phyloP scores from a whole-genome alignment of 495 filamentous ascomycete genomes.

The Parachaetomium inaequale region DNA sequence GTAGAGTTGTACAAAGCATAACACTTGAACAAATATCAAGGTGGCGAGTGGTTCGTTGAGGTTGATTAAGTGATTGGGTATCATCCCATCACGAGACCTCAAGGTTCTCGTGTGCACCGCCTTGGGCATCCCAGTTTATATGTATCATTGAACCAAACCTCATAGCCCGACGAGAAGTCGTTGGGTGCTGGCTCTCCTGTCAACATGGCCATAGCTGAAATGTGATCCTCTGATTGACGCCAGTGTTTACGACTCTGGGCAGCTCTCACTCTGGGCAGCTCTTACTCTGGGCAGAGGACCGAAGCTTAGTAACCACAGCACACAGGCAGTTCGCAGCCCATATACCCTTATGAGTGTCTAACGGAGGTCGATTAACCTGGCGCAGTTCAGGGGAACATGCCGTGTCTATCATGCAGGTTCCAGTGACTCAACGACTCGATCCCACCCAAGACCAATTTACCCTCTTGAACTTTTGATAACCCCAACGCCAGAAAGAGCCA shows the following conservation, averaged over 20 bases:
- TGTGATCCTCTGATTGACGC: too few relatives aligned
- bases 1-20: not conserved
- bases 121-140: not conserved
- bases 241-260: too few relatives aligned
- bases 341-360: not conserved
- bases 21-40: not conserved
- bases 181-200: too few relatives aligned
- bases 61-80: not conserved
- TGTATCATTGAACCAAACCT: too few relatives aligned
- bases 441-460: not conserved
- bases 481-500: constrained; percentile 4
- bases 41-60: not conserved
- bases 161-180: too few relatives aligned
- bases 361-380: not conserved
- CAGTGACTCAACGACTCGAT: not conserved
- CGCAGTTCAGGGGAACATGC: not conserved
- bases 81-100: not conserved
- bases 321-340: not conserved
- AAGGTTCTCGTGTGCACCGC: not conserved
- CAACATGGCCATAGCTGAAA: too few relatives aligned
- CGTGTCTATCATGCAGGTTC: constrained; percentile 8
- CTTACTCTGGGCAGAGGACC: too few relatives aligned
- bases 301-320: not conserved
- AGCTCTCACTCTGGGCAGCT: too few relatives aligned
- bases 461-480: constrained; percentile 5